Base-by-base conservation (phyloP, 2,329 filamentous ascomycete genomes). In the Elsinoe arachidis region DNA sequence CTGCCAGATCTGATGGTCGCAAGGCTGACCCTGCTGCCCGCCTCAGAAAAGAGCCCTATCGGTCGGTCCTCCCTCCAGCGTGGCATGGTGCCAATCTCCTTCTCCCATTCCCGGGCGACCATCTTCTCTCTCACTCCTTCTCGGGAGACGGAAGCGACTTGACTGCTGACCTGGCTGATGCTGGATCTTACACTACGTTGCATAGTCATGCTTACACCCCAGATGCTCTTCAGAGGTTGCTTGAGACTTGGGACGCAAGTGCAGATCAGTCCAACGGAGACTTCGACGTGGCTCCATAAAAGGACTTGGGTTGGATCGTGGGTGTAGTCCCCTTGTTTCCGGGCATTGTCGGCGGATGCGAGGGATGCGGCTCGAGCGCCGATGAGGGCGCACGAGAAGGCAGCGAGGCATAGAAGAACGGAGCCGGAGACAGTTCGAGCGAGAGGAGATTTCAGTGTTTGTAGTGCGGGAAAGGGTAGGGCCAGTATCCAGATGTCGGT, bases 401-500 rank as follows among this genome's bases (percentile, higher is more conserved):
- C 35, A 15, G 49, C 49, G 12, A 53, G 49, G 19, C 21, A 38
- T 7, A 53, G 17, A 19, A 53, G 49, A 15, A 39, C 19, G 2
- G 33, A 33, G 33, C 10, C 19, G 19, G 49, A 53, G 19, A 53
- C 17, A 14, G 4, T 14, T 7, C 49, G 33, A 11, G 49, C 49
- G 3, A 37, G 33, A 11, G n/a, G n/a, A 7, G 49, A 53, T 11
- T 53, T 53, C 34, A 53, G 49, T 3, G 49, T 53, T 26, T 53
- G 49, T 26, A 53, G 34, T 10, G 49, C 49, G 4, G 49, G 49
- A 19, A 53, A 35, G 34, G 49, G 49, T 6, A 53, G 49, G 33
- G 49, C 49, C 14, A 53, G 35, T 34, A 53, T 53, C 33, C 33
- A 37, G 49, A 53, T 37, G 26, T 53, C 49, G 49, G 49, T 38